Conservation (phyloP, 352 stramenopile genomes). For the Pythium pyrilobum region DNA sequence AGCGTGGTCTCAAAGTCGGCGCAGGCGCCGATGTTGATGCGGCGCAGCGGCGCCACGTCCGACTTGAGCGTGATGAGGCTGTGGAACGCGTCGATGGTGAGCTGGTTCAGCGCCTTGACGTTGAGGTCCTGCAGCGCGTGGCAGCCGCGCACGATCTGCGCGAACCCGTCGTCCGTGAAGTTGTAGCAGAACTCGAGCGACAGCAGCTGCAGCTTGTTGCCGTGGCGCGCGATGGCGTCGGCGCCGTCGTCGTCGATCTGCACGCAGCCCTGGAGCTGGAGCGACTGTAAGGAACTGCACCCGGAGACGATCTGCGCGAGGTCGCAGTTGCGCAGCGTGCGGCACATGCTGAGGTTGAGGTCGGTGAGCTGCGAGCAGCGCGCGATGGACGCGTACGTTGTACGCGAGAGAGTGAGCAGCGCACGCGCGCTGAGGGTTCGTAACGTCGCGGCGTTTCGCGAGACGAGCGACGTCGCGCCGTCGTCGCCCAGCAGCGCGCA, state of each 20-base stretch:
- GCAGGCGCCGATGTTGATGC: constrained; percentile 63
- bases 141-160: constrained; percentile 42
- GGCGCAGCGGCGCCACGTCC: constrained; percentile 22
- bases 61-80: constrained; percentile 34
- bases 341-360: constrained; percentile 78
- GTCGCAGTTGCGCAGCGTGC: constrained; percentile 49
- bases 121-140: constrained; percentile 64
- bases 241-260: constrained; percentile 62
- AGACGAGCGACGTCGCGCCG: constrained; percentile 43
- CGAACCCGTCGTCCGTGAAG: constrained; percentile 68
- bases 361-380: constrained; percentile 38
- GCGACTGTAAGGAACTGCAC: constrained; percentile 34
- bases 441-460: constrained; percentile 44
- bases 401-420: constrained; percentile 42
- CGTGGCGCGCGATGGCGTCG: constrained; percentile 29
- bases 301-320: constrained; percentile 34
- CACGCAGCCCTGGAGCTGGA: constrained; percentile 62
- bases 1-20: constrained; percentile 61
- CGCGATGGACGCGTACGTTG: constrained; percentile 58
- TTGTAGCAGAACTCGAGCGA: constrained; percentile 89
- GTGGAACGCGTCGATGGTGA: constrained; percentile 58
- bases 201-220: constrained; percentile 38
- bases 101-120: constrained; percentile 83
- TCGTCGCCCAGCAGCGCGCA: constrained; percentile 43
- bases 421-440: constrained; percentile 52